Base-by-base conservation (phyloP, 1,284 basidiomycete genomes). In the Phlebopus sp. region DNA sequence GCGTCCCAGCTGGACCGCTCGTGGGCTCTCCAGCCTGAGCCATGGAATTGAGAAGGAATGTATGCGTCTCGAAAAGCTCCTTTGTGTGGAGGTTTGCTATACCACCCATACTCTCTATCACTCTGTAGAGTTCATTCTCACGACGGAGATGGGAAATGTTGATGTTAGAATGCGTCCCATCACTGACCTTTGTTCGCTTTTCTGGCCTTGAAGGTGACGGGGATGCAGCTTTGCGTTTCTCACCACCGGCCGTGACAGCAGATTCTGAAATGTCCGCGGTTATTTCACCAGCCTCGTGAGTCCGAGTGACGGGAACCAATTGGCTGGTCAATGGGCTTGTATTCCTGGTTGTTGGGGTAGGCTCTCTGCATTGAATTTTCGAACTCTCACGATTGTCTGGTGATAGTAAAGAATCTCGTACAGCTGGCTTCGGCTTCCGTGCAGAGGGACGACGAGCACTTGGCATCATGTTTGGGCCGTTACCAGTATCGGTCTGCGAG, bases 91-190 rank as follows among this genome's bases (percentile, higher is more conserved):
- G 71, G 57, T 84, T 84, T 30, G 76, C 67, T 29, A 90, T 79
- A 0, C 87, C 87, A 5, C 82, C 82, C 47, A 77, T 68, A 29
- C 71, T 73, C 51, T 81, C 74, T 13, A 91, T 65, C 10, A 90
- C 72, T 27, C 77, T 79, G 39, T 81, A 62, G 37, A 90, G 66
- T 63, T 91, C 89, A 53, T 86, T 89, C 67, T 90, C 86, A 21
- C 89, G 78, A 9, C 88, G 82, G 21, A 86, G 69, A 52, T 83
- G 77, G 11, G 88, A 85, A 13, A 91, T 78, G 55, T 90, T 91
- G 38, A 79, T 71, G 54, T 69, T 77, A 9, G 66, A 58, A 15
- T 70, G 69, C n/a, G 56, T 59, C 39, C 50, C 59, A 10, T 46
- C 46, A 5, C 51, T 27, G 15, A 38, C 48, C n/a, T 46, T 44